Base-by-base conservation (phyloP, 2,329 filamentous ascomycete species). In the Lomentospora prolificans region DNA sequence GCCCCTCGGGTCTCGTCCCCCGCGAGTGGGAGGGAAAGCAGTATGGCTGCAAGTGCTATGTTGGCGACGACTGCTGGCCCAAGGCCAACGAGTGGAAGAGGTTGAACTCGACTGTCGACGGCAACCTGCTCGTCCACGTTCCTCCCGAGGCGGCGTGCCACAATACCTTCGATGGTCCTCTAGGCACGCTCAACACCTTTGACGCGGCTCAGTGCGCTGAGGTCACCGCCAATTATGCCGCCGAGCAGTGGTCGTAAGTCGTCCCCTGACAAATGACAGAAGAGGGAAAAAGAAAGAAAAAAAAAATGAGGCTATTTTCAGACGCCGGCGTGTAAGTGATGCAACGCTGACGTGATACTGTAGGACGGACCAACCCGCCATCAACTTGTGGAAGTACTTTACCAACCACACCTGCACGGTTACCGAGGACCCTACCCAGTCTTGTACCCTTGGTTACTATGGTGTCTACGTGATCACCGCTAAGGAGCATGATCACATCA, bases 391-490 rank as follows among this genome's bases (percentile, higher is more conserved):
- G 71, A 72, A 69, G n/a, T 73, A 70, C 60, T 72, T 69, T 59
- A 71, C 70, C 55, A 73, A 73, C 60, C 67, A 71, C 58, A 73
- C 70, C 7, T 73, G 70, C 60, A 61, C 65, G 5, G 68, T 68
- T 1, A 71, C 70, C 1, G 58, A 59, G 1, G 61, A 69, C 51
- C 69, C 67, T 1, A 58, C 60, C 4, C 60, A 63, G 10, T 61
- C 67, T 3, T 74, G 72, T 57, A 69, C 67, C 0, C 64, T 72
- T 1, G 72, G 72, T 4, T 69, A 68, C 58, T 73, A 73, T 57
- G 67, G 67, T 6, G 63, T 69, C 27, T 71, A 70, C 48, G 62
- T 63, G 19, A 60, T 67, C 58, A 61, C 62, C 22, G 64, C 61
- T 17, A 58, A 55, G 50, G 57, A 58, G 1, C 58, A 56, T 0